Evolutionary conservation across 768 basidiomycete genomes (phyloP).

Genomic region (Chalciporus pseudorubinellus): DNA sequence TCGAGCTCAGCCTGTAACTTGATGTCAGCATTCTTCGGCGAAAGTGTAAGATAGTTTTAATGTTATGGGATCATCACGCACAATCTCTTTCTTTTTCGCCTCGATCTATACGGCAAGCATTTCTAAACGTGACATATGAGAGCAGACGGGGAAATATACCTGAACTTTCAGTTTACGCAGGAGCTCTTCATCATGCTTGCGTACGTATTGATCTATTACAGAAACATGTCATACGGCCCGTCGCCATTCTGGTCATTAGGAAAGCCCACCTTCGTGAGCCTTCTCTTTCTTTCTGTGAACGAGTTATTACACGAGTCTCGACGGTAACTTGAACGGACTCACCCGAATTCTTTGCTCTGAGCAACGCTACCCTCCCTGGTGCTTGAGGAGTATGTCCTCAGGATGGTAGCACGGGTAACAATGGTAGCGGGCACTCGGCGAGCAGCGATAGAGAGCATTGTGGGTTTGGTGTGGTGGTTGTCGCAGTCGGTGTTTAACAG

Average conservation of each 20-base stretch:
- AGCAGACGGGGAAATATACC: constrained; percentile 36
- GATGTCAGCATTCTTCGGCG: constrained; percentile 11
- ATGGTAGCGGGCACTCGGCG: constrained; percentile 43
- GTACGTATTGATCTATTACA: constrained; percentile 61
- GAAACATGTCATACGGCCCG: constrained; percentile 3
- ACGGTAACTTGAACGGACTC: constrained; percentile 12
- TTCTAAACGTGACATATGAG: not conserved
- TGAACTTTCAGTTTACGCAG: constrained; percentile 56
- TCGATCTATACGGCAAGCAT: constrained; percentile 22
- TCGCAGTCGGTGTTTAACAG: not conserved
- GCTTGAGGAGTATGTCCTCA: constrained; percentile 38
- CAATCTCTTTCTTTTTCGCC: constrained; percentile 31
- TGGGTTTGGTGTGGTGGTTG: not conserved
- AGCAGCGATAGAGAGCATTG: constrained; percentile 24
- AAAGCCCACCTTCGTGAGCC: constrained; percentile 56
- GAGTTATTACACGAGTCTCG: not conserved
- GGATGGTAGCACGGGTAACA: constrained; percentile 33
- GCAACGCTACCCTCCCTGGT: constrained; percentile 57
- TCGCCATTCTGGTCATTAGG: not conserved
- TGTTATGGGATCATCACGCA: constrained; percentile 20
- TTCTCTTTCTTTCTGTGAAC: constrained; percentile 65
- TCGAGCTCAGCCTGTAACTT: constrained; percentile 29
- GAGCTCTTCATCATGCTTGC: constrained; percentile 54
- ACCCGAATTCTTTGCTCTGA: constrained; percentile 63
- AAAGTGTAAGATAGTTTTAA: constrained; percentile 14